These are phyloP conservation scores for Cystofilobasidium bisporidii DNA, from an alignment of 768 basidiomycete genomes.

Conservation along the genomic window DNA sequence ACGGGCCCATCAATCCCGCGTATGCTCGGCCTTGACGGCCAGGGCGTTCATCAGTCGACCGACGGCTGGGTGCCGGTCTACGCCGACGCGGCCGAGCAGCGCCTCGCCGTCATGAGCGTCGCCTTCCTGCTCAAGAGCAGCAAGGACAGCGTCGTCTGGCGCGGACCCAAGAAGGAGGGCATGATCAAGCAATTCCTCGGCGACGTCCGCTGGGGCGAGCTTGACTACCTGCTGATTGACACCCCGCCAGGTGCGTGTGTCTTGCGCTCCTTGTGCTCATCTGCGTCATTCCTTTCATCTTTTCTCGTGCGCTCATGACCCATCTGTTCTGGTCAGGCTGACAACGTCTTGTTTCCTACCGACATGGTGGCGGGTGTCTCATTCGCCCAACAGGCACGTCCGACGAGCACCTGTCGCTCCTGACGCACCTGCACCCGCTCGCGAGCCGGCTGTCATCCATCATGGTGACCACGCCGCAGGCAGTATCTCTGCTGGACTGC, in stretches of 20 bases:
- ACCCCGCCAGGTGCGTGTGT: slow-evolving; percentile 77
- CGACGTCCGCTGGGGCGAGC: slow-evolving; percentile 88
- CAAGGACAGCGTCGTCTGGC: slow-evolving; percentile 91
- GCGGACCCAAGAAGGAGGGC: slow-evolving; percentile 96
- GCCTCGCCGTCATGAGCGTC: slow-evolving; percentile 91
- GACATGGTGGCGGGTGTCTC: no score
- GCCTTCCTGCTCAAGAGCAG: slow-evolving; percentile 85
- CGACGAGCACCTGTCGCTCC: slow-evolving; percentile 90
- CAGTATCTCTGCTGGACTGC: slow-evolving; percentile 86
- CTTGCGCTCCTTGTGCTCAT: no score
- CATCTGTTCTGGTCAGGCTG: no score
- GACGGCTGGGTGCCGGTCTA: slow-evolving; percentile 98
- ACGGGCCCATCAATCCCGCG: slow-evolving; percentile 91
- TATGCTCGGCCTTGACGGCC: slow-evolving; percentile 82
- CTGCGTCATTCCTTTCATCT: neutral
- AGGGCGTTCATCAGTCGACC: slow-evolving; percentile 82
- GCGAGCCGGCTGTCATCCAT: slow-evolving; percentile 65
- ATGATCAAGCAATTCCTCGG: slow-evolving; percentile 94
- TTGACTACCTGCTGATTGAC: slow-evolving; percentile 87
- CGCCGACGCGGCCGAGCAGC: slow-evolving; percentile 63
- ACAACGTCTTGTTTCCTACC: no score
- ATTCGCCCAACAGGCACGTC: slow-evolving; percentile 99
- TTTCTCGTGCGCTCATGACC: no score
- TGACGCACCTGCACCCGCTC: slow-evolving; percentile 83
- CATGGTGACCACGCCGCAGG: slow-evolving; percentile 95